Conservation (phyloP, 805 yeast species). For the Brettanomyces nanus region DNA sequence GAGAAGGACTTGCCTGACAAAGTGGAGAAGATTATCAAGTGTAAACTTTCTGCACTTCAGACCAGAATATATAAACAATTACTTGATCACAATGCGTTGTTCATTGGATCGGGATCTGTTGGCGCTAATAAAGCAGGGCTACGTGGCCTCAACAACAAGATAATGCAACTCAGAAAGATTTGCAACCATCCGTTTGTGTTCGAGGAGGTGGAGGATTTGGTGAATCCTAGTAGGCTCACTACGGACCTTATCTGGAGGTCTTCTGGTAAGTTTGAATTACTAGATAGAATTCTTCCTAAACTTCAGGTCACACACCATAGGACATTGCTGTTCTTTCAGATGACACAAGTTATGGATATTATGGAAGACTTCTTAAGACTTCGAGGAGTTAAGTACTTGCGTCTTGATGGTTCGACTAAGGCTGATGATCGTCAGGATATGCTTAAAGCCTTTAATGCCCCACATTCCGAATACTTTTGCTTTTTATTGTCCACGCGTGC, state of each 20-base stretch:
- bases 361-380: slow-evolving; percentile 77
- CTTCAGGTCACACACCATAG: slow-evolving; percentile 68
- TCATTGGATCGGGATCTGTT: slow-evolving; percentile 51
- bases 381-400: slow-evolving; percentile 58
- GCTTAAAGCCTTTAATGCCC: slow-evolving; percentile 69
- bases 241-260: slow-evolving; percentile 67
- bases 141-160: slow-evolving; percentile 71
- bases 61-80: slow-evolving; percentile 65
- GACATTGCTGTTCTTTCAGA: slow-evolving; percentile 76
- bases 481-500: slow-evolving; percentile 79
- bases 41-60: slow-evolving; percentile 70
- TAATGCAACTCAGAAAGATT: slow-evolving; percentile 79
- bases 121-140: slow-evolving; percentile 58
- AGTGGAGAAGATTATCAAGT: slow-evolving; percentile 74
- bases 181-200: slow-evolving; percentile 86
- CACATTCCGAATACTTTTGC: slow-evolving; percentile 68
- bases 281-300: slow-evolving; percentile 70
- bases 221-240: slow-evolving; percentile 55
- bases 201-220: slow-evolving; percentile 68
- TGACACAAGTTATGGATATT: slow-evolving; percentile 86
- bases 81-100: slow-evolving; percentile 62
- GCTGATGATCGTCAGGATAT: slow-evolving; percentile 76
- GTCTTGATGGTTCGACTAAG: slow-evolving; percentile 77
- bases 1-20: slow-evolving; percentile 82
- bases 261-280: slow-evolving; percentile 72